Conservation (phyloP, 2,329 filamentous ascomycete genomes). For the Fusarium sp. region DNA sequence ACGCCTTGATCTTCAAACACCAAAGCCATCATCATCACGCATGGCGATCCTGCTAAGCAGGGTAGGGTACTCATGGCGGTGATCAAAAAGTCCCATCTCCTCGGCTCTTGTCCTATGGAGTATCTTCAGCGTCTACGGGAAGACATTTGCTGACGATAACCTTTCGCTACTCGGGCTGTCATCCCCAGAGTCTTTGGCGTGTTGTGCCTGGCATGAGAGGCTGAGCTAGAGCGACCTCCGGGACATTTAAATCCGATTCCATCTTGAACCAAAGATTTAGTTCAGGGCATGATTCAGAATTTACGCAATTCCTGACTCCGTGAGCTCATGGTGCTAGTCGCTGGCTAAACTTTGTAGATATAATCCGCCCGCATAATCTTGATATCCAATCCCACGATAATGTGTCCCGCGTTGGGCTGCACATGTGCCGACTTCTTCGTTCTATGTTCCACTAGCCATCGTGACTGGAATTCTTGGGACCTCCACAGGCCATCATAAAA, state of each 20-base stretch:
- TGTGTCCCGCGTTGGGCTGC: background rate
- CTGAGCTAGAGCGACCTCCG: background rate
- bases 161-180: conserved; percentile 2
- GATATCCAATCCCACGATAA: background rate
- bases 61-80: background rate
- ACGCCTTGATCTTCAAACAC: conserved; percentile 1
- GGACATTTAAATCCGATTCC: background rate
- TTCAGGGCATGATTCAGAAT: background rate
- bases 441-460: background rate
- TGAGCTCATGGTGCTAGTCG: background rate
- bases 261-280: no score
- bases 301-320: background rate
- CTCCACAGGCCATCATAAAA: background rate
- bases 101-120: background rate
- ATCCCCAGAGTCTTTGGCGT: background rate
- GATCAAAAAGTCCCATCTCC: background rate
- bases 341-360: background rate
- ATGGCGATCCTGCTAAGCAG: background rate
- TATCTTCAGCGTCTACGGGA: background rate
- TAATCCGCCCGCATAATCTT: no score
- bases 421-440: background rate
- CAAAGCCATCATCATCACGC: background rate
- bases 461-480: conserved; percentile 14
- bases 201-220: conserved; percentile 12
- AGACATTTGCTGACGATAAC: conserved; percentile 10